A percentile compares a stretch with the other conserved stretches of the same genome.
Conservation (phyloP, 75 land plant genomes). For the Gnetum montanum region DNA sequence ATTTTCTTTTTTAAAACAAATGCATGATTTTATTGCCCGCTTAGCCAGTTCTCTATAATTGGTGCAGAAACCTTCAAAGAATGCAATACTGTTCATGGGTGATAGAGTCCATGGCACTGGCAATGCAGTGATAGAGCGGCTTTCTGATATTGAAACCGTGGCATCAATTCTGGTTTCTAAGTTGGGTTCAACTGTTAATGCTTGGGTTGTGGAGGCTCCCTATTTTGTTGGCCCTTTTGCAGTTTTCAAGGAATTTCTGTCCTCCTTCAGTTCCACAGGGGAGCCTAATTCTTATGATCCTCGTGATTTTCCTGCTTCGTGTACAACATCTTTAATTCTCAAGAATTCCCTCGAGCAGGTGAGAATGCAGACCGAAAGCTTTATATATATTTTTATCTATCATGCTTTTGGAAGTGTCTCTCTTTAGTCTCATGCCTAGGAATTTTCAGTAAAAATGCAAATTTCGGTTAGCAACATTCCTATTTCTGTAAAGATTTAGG, state of each 20-base stretch:
- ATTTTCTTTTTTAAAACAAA: not conserved
- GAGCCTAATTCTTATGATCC: constrained; percentile 66
- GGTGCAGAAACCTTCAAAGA: constrained; percentile 50
- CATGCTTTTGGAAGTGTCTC: too few relatives aligned
- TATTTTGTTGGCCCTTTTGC: constrained; percentile 67
- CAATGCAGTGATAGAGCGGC: constrained; percentile 58
- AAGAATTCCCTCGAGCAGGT: constrained; percentile 59
- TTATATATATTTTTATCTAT: too few relatives aligned
- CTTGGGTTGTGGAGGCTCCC: constrained; percentile 80
- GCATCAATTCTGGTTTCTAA: constrained; percentile 59
- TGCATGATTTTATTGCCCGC: not conserved
- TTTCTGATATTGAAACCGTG: constrained; percentile 47
- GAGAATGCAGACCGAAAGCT: not conserved
- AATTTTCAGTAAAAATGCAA: too few relatives aligned
- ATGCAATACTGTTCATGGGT: constrained; percentile 77
- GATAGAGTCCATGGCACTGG: constrained; percentile 61
- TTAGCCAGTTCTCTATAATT: not conserved
- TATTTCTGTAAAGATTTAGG: too few relatives aligned
- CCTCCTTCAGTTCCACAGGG: constrained; percentile 44
- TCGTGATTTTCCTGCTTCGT: constrained; percentile 58
- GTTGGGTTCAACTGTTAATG: constrained; percentile 51
- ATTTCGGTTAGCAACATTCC: too few relatives aligned
- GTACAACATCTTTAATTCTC: constrained; percentile 36
- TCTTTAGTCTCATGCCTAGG: too few relatives aligned
- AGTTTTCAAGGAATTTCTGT: constrained; percentile 64